These are phyloP conservation scores for Paracoccidioides brasiliensis DNA, from an alignment of 2,329 filamentous ascomycete species.

Conservation along the genomic window DNA sequence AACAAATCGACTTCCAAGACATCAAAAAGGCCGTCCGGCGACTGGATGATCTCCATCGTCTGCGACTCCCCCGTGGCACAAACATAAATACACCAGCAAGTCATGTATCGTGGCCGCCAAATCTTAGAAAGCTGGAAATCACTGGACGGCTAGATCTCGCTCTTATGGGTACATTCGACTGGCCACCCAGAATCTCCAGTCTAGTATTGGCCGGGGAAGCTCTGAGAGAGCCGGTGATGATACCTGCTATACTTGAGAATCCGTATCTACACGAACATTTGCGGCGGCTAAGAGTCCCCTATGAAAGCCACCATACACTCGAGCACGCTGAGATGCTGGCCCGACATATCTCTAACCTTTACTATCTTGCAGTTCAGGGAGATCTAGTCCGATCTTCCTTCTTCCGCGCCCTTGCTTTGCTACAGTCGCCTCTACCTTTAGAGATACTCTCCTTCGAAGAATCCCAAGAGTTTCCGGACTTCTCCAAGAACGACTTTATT, in stretches of 20 bases:
- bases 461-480: constrained; percentile 12
- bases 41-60: constrained; percentile 31
- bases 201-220: constrained; percentile 6
- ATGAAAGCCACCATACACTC: not conserved
- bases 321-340: not conserved
- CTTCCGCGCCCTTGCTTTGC: not conserved
- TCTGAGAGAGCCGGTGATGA: constrained; percentile 7
- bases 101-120: constrained; percentile 18
- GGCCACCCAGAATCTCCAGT: constrained; percentile 18
- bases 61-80: constrained; percentile 31
- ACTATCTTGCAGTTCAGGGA: not conserved
- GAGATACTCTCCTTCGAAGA: constrained; percentile 19
- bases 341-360: not conserved
- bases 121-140: constrained; percentile 14
- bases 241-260: not conserved
- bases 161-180: constrained; percentile 14
- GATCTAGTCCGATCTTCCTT: not conserved
- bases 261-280: not conserved
- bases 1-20: constrained; percentile 35
- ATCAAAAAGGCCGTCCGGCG: constrained; percentile 40
- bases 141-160: not conserved
- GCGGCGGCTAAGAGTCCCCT: not conserved
- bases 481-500: constrained; percentile 14
- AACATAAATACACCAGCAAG: constrained; percentile 1
- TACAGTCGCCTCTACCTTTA: constrained; percentile 12